A percentile compares a stretch with the other conserved stretches of the same genome.
Evolutionary conservation across 2,329 filamentous ascomycete species (phyloP).

Genomic region (Arthrobotrys iridis): DNA sequence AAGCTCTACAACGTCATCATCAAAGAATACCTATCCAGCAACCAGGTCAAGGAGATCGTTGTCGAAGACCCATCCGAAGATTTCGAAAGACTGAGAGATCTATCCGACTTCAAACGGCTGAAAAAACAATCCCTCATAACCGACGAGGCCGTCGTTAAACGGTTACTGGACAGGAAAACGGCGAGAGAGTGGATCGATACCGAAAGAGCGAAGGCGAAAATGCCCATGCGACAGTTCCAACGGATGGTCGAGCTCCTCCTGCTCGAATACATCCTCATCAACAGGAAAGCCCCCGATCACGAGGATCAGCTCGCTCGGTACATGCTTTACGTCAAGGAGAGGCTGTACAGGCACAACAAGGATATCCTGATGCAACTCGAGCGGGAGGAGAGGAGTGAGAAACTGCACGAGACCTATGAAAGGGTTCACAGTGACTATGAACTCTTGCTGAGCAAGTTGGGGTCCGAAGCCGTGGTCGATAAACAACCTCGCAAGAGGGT

Average conservation of each 20-base stretch:
- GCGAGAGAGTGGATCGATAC: constrained; percentile 60
- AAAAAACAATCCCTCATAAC: constrained; percentile 67
- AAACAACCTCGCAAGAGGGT: not conserved
- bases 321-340: constrained; percentile 78
- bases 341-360: constrained; percentile 78
- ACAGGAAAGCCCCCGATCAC: not conserved
- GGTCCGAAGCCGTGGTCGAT: not conserved
- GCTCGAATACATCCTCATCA: constrained; percentile 55
- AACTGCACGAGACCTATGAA: constrained; percentile 74
- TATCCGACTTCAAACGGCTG: constrained; percentile 75
- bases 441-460: constrained; percentile 67
- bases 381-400: constrained; percentile 73
- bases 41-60: constrained; percentile 81
- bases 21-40: constrained; percentile 72
- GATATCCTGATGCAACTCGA: constrained; percentile 77
- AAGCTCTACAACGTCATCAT: constrained; percentile 85
- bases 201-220: constrained; percentile 62
- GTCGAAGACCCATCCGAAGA: constrained; percentile 92
- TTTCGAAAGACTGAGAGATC: constrained; percentile 81
- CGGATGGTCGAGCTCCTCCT: constrained; percentile 70
- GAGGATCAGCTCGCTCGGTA: constrained; percentile 66
- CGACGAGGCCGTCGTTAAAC: constrained; percentile 59
- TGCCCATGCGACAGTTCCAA: constrained; percentile 81
- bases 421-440: constrained; percentile 78
- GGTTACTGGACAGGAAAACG: constrained; percentile 68